Percentiles rank a stretch among this genome's conserved stretches.
Evolutionary conservation across 352 stramenopile genomes (phyloP).

Genomic region (Blastocystis sp.): DNA sequence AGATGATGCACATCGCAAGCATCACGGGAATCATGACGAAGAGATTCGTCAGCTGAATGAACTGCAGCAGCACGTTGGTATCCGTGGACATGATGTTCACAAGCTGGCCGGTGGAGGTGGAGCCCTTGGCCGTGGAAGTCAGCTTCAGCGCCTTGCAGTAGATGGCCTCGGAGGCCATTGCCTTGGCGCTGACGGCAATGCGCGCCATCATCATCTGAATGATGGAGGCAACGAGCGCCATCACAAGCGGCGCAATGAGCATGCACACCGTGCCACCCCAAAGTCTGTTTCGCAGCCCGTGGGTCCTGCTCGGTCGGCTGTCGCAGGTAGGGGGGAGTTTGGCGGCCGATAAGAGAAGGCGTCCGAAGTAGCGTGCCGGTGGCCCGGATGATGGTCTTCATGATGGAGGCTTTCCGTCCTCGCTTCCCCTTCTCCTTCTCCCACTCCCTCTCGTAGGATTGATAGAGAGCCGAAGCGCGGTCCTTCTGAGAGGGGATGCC

Average conservation of each 20-base stretch:
- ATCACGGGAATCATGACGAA: constrained; percentile 65
- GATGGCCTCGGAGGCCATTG: constrained; percentile 71
- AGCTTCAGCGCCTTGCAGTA: constrained; percentile 76
- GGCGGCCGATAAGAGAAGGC: constrained; percentile 18
- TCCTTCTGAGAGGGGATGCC: background rate
- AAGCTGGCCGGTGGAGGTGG: constrained; percentile 30
- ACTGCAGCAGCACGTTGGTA: constrained; percentile 10
- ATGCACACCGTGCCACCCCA: constrained; percentile 30
- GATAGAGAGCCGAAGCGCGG: background rate
- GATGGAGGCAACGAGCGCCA: background rate
- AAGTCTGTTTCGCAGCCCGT: background rate
- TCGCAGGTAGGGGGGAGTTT: constrained; percentile 35
- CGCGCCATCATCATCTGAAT: constrained; percentile 51
- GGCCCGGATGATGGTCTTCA: constrained; percentile 23
- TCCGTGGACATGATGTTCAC: constrained; percentile 66
- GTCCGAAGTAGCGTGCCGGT: constrained; percentile 26
- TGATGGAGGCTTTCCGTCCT: background rate
- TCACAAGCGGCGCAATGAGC: constrained; percentile 47
- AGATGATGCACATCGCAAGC: constrained; percentile 38
- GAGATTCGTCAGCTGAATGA: background rate
- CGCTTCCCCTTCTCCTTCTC: background rate
- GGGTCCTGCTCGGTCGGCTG: background rate
- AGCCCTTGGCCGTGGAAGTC: constrained; percentile 71
- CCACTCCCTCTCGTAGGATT: constrained; percentile 12
- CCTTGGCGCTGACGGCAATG: constrained; percentile 23